Evolutionary conservation across 1,284 basidiomycete species (phyloP).

Genomic region (Cystobasidium pallidum): DNA sequence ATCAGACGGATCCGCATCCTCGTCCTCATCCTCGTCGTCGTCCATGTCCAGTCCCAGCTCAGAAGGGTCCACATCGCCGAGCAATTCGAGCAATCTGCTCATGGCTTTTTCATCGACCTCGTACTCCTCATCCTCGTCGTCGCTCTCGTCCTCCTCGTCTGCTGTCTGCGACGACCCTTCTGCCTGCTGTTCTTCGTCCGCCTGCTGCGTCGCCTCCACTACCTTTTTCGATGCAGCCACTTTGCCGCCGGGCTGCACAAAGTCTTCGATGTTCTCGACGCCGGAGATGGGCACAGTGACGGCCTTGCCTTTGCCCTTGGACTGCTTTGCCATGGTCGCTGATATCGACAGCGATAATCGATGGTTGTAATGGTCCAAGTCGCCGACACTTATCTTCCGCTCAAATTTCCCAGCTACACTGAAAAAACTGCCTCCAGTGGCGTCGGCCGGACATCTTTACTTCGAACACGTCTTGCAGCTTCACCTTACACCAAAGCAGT

Average conservation of each 20-base stretch:
- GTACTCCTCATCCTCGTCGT: slow-evolving; percentile 45
- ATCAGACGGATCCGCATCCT: slow-evolving; percentile 46
- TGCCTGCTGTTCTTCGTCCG: slow-evolving; percentile 5
- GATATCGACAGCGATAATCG: neutral
- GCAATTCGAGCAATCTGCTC: slow-evolving; percentile 50
- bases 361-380: neutral
- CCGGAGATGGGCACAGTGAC: slow-evolving; percentile 14
- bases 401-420: neutral
- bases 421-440: slow-evolving; percentile 33
- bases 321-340: slow-evolving; percentile 15
- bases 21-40: slow-evolving; percentile 48
- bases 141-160: slow-evolving; percentile 33
- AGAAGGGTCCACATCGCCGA: slow-evolving; percentile 45
- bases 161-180: slow-evolving; percentile 6
- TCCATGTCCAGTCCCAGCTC: slow-evolving; percentile 44
- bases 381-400: neutral
- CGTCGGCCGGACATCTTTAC: neutral
- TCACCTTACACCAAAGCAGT: too few relatives aligned
- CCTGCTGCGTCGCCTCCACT: slow-evolving; percentile 33
- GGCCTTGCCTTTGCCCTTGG: slow-evolving; percentile 35
- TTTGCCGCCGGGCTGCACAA: slow-evolving; percentile 12
- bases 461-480: neutral
- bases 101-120: slow-evolving; percentile 50
- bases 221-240: neutral
- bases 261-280: slow-evolving; percentile 26